These are phyloP conservation scores for Dothistroma septosporum DNA, from an alignment of 2,329 filamentous ascomycete genomes.

Conservation along the genomic window DNA sequence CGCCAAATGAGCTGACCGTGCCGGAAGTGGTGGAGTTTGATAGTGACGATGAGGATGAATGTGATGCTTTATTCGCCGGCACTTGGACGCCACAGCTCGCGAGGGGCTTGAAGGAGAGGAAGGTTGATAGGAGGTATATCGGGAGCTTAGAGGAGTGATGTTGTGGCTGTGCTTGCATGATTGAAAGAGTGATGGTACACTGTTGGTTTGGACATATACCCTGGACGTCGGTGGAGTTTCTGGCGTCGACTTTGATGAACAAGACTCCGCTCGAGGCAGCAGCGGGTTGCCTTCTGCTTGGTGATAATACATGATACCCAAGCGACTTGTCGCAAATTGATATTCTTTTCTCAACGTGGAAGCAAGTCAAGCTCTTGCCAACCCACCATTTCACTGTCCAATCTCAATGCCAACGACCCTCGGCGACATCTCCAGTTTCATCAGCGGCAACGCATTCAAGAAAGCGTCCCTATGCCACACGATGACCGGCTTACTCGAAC, in stretches of 20 bases:
- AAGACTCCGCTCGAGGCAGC: too few relatives aligned
- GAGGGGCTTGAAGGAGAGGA: constrained; percentile 40
- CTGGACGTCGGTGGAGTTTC: not conserved
- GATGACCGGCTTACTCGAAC: not conserved
- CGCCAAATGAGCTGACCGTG: constrained; percentile 22
- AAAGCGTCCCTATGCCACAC: not conserved
- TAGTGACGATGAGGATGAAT: constrained; percentile 63
- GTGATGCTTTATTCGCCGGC: constrained; percentile 61
- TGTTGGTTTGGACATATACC: not conserved
- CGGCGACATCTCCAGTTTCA: not conserved
- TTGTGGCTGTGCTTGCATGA: not conserved
- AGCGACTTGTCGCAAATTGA: not conserved
- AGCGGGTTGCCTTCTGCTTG: too few relatives aligned
- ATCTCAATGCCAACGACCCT: not conserved
- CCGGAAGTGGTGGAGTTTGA: constrained; percentile 53
- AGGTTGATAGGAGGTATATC: constrained; percentile 19
- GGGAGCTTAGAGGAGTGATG: not conserved
- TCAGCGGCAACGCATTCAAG: not conserved
- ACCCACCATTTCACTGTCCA: not conserved
- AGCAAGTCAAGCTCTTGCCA: too few relatives aligned
- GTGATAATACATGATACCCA: not conserved
- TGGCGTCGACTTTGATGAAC: not conserved
- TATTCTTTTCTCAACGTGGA: too few relatives aligned
- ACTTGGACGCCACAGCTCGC: constrained; percentile 57
- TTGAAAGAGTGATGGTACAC: not conserved